Percentiles rank a stretch among this genome's conserved stretches.
Conservation (phyloP, 306 rosid species). For the Trifolium fragiferum region DNA sequence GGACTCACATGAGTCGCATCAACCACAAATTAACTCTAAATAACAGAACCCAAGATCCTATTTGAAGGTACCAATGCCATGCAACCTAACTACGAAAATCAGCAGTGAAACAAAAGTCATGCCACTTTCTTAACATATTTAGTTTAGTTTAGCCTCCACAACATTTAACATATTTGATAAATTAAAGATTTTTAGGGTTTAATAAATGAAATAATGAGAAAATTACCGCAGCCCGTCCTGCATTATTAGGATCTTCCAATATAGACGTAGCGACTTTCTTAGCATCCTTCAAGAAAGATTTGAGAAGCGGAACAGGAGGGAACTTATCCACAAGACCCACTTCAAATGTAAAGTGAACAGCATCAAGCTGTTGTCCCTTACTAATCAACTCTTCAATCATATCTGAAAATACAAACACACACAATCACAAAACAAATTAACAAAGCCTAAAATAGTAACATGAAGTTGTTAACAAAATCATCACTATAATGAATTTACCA, state of each 20-base stretch:
- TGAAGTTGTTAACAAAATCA: constrained; percentile 1
- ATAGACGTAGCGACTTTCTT: constrained; percentile 93
- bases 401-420: constrained; percentile 52
- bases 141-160: constrained; percentile 10
- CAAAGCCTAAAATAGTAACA: constrained; percentile 3
- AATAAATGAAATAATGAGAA: constrained; percentile 27
- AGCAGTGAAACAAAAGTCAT: constrained; percentile 3
- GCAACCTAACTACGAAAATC: constrained; percentile 20
- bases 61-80: constrained; percentile 11
- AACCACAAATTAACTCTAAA: constrained; percentile 16
- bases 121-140: not conserved
- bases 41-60: constrained; percentile 22
- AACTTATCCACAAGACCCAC: constrained; percentile 85
- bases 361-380: constrained; percentile 99
- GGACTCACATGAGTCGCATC: not conserved
- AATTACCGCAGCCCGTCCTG: constrained; percentile 90
- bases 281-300: constrained; percentile 91
- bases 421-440: not conserved
- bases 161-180: constrained; percentile 13
- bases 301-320: constrained; percentile 88
- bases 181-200: not conserved
- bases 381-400: constrained; percentile 94
- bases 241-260: constrained; percentile 83
- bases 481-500: constrained; percentile 47
- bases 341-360: constrained; percentile 93